Evolutionary conservation across 140 eudicot species (phyloP).

Genomic region (Anethum foeniculum): DNA sequence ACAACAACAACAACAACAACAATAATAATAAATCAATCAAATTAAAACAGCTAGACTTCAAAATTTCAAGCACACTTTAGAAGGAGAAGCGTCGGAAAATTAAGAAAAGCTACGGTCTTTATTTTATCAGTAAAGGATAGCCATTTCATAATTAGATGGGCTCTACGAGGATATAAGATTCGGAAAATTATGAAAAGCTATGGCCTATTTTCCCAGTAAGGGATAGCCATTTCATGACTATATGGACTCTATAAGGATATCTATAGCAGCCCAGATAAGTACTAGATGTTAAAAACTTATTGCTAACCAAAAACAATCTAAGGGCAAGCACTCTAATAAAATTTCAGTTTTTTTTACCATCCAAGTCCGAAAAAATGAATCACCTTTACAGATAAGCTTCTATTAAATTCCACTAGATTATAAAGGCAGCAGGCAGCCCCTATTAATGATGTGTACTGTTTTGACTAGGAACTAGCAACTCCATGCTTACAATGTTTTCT

Average conservation of each 20-base stretch:
- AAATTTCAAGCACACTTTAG: neutral
- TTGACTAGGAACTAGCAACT: neutral
- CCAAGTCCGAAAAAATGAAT: neutral
- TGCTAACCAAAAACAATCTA: neutral
- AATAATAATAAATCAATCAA: neutral
- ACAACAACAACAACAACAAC: no score
- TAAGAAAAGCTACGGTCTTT: neutral
- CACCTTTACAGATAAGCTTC: neutral
- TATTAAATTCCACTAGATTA: neutral
- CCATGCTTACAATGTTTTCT: slow-evolving; percentile 1
- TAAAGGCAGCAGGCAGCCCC: neutral
- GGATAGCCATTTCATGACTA: neutral
- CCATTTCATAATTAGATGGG: neutral
- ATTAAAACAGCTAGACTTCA: neutral
- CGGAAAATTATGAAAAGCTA: neutral
- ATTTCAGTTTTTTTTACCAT: neutral
- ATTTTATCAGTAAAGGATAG: neutral
- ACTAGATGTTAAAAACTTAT: neutral
- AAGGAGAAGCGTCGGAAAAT: neutral
- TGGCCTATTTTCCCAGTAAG: neutral
- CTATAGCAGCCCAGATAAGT: neutral
- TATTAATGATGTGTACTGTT: neutral
- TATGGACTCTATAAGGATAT: neutral
- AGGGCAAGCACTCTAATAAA: neutral
- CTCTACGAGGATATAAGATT: neutral